A percentile compares a stretch with the other conserved stretches of the same genome.
These are phyloP conservation scores for Whalleya microplaca DNA, from an alignment of 2,329 filamentous ascomycete genomes.

Conservation along the genomic window DNA sequence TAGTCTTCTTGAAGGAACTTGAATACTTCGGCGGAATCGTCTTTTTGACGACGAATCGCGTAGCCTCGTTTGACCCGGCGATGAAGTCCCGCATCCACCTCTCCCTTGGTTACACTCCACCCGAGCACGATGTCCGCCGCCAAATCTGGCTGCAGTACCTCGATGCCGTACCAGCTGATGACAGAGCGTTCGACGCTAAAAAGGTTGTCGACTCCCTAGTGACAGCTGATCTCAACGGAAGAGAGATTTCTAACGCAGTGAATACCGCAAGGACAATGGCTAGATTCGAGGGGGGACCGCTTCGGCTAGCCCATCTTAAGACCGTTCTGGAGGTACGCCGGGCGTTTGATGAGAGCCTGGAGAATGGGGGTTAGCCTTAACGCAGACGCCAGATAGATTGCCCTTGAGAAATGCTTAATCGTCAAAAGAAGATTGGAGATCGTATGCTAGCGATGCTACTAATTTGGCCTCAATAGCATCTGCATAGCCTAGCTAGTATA, in stretches of 20 bases:
- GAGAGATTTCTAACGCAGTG: slow-evolving; percentile 34
- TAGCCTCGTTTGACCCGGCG: slow-evolving; percentile 45
- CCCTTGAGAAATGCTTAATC: no score
- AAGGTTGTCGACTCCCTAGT: slow-evolving; percentile 18
- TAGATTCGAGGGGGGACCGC: slow-evolving; percentile 25
- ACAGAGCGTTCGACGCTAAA: slow-evolving; percentile 19
- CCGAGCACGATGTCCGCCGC: slow-evolving; percentile 24
- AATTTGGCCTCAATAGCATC: no score
- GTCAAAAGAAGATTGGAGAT: no score
- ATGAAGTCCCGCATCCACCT: slow-evolving; percentile 48
- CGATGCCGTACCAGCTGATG: slow-evolving; percentile 9
- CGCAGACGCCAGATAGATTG: no score
- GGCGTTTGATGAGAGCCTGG: no score
- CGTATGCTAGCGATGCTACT: no score
- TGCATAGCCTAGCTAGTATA: no score
- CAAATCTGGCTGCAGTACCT: slow-evolving; percentile 34
- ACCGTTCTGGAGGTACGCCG: slow-evolving; percentile 33
- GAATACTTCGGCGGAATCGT: slow-evolving; percentile 48
- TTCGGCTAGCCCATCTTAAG: slow-evolving; percentile 30
- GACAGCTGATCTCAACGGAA: slow-evolving; percentile 25
- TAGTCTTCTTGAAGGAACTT: slow-evolving; percentile 45
- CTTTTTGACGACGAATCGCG: slow-evolving; percentile 49
- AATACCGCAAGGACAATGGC: slow-evolving; percentile 34
- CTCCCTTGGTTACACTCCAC: slow-evolving; percentile 38
- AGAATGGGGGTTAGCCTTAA: no score